Percentiles rank a stretch among this genome's conserved stretches.
phyloP scores from a whole-genome alignment of 345 rosid species.

The Camelina laxa region DNA sequence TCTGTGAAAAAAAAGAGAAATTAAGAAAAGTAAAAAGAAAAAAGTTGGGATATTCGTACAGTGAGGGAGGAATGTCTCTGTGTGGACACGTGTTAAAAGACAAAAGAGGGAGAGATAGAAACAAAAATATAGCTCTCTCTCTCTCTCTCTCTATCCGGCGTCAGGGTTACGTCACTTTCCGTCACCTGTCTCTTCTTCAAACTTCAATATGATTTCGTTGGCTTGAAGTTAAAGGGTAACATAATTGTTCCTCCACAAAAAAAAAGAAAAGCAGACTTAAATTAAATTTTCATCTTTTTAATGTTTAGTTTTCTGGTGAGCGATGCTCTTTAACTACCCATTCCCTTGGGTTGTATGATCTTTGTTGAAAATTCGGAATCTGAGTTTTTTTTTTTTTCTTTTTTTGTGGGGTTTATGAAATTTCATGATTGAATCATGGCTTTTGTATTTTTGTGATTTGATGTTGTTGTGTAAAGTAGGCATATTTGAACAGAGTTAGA shows the following conservation, averaged over 20 bases:
- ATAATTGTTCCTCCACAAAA: constrained; percentile 28
- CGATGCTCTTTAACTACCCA: constrained; percentile 15
- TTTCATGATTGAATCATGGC: not conserved
- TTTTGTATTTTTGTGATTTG: constrained; percentile 14
- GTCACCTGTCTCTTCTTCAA: constrained; percentile 22
- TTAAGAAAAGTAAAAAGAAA: not conserved
- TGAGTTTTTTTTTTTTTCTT: not conserved
- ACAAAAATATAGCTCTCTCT: not conserved
- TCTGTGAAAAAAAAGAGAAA: not conserved
- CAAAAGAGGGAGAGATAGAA: not conserved
- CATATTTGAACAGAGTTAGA: not conserved
- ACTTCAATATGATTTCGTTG: constrained; percentile 25
- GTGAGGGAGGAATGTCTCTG: constrained; percentile 24
- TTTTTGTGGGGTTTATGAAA: constrained; percentile 6
- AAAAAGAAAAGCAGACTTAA: not conserved
- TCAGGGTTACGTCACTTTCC: constrained; percentile 32
- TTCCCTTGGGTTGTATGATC: constrained; percentile 11
- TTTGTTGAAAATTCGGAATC: constrained; percentile 2
- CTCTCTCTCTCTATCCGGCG: constrained; percentile 10
- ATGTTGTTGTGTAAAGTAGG: constrained; percentile 3
- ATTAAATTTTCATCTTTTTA: not conserved
- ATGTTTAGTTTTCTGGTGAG: constrained; percentile 14
- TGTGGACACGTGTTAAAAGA: constrained; percentile 24
- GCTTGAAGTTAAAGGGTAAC: constrained; percentile 41
- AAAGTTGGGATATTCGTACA: constrained; percentile 5